phyloP scores from a whole-genome alignment of 176 grass and related monocot species.

The Phragmites australis region DNA sequence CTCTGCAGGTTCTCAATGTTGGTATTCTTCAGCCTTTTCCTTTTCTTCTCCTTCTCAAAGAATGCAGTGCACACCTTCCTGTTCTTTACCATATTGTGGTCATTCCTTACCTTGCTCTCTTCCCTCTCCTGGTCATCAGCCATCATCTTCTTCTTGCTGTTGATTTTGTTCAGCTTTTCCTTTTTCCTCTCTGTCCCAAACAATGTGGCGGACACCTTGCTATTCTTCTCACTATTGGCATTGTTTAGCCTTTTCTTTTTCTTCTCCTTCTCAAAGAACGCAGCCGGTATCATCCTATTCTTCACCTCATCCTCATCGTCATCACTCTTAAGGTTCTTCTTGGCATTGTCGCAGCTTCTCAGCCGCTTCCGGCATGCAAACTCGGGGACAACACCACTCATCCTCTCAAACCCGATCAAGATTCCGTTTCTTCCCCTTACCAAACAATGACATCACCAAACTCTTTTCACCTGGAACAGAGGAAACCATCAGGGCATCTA shows the following conservation, averaged over 20 bases:
- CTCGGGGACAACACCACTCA: not conserved
- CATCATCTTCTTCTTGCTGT: not conserved
- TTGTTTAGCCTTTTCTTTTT: not conserved
- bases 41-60: not conserved
- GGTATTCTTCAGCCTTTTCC: not conserved
- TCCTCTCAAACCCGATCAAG: slow-evolving; percentile 12
- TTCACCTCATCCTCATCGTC: not conserved
- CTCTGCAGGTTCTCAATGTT: not conserved
- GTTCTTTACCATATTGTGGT: not conserved
- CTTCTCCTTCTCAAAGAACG: not conserved
- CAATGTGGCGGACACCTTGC: not conserved
- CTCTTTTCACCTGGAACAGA: not conserved
- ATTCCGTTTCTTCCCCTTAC: not conserved
- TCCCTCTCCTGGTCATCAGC: not conserved
- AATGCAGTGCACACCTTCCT: not conserved
- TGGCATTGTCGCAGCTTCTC: not conserved
- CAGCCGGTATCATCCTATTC: not conserved
- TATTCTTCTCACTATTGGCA: not conserved
- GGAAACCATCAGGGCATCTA: not conserved
- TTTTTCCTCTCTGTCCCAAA: not conserved
- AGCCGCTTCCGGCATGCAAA: not conserved
- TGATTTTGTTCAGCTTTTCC: not conserved
- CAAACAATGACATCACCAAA: not conserved
- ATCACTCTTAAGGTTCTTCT: not conserved
- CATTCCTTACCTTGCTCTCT: not conserved